These are phyloP conservation scores for Arthroderma uncinatum DNA, from an alignment of 2,329 filamentous ascomycete species.

Conservation along the genomic window DNA sequence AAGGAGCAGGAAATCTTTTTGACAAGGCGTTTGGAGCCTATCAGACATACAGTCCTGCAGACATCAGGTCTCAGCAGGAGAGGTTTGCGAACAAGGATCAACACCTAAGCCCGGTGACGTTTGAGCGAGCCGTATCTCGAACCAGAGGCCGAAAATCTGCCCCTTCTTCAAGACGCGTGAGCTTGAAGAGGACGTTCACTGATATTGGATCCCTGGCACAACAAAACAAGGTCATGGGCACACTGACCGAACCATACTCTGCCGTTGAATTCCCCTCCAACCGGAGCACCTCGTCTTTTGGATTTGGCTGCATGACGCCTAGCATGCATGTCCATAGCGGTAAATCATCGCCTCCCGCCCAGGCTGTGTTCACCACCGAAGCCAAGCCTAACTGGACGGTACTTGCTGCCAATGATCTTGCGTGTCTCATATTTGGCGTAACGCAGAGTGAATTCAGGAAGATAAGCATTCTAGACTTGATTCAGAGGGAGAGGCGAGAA, in stretches of 20 bases:
- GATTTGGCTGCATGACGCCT: slow-evolving; percentile 35
- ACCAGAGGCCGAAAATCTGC: slow-evolving; percentile 30
- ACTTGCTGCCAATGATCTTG: slow-evolving; percentile 87
- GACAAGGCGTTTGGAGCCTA: slow-evolving; percentile 61
- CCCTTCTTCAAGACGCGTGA: slow-evolving; percentile 51
- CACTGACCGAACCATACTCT: slow-evolving; percentile 69
- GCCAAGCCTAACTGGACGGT: slow-evolving; percentile 87
- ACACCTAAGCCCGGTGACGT: neutral
- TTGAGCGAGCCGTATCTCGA: slow-evolving; percentile 23
- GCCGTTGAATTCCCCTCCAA: slow-evolving; percentile 39
- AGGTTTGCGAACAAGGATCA: slow-evolving; percentile 2
- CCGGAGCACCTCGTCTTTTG: slow-evolving; percentile 25
- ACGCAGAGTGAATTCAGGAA: slow-evolving; percentile 91
- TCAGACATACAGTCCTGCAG: neutral
- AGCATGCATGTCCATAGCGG: slow-evolving; percentile 78
- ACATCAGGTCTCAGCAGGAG: neutral
- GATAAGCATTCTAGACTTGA: slow-evolving; percentile 88
- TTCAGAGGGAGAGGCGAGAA: slow-evolving; percentile 73
- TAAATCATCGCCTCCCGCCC: slow-evolving; percentile 78
- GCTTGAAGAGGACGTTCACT: slow-evolving; percentile 76
- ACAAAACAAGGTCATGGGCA: slow-evolving; percentile 75
- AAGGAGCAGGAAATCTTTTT: slow-evolving; percentile 63
- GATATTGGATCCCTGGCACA: slow-evolving; percentile 64
- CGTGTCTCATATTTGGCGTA: slow-evolving; percentile 96
- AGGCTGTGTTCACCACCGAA: slow-evolving; percentile 97